Evolutionary conservation across 306 rosid species (phyloP).

Genomic region (Pachyrhizus erosus): DNA sequence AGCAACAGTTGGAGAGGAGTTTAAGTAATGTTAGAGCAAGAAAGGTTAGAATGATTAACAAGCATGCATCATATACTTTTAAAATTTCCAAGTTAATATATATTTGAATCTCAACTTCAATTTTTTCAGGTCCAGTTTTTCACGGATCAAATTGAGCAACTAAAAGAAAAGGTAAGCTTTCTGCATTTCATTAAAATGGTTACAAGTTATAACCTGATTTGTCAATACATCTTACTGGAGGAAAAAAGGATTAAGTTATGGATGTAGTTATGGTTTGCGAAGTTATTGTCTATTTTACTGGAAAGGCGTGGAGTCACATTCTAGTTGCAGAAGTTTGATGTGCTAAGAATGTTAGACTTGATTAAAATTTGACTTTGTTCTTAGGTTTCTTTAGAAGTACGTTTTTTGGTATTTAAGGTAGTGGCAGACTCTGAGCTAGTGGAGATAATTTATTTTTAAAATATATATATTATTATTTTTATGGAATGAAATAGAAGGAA

Average conservation of each 20-base stretch:
- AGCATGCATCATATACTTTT: neutral
- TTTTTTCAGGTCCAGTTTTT: conserved; percentile 64
- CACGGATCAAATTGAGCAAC: conserved; percentile 61
- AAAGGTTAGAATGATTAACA: conserved; percentile 57
- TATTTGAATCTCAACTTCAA: neutral
- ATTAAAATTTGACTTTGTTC: neutral
- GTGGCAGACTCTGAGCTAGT: too few relatives aligned
- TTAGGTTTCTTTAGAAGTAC: neutral
- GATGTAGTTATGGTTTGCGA: neutral
- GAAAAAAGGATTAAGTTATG: neutral
- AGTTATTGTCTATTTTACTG: neutral
- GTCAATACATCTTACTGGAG: neutral
- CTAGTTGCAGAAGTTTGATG: neutral
- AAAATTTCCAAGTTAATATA: neutral
- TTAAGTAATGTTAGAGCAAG: conserved; percentile 60
- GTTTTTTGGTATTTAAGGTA: neutral
- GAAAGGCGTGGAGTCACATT: neutral
- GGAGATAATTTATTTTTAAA: too few relatives aligned
- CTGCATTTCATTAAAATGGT: neutral
- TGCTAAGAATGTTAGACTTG: neutral
- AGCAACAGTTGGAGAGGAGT: conserved; percentile 74
- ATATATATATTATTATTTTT: too few relatives aligned
- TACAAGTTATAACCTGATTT: neutral
- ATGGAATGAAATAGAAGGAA: too few relatives aligned
- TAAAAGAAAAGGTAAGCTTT: conserved; percentile 65